These are phyloP conservation scores for Blastocystis sp. DNA, from an alignment of 352 stramenopile genomes.

Conservation along the genomic window DNA sequence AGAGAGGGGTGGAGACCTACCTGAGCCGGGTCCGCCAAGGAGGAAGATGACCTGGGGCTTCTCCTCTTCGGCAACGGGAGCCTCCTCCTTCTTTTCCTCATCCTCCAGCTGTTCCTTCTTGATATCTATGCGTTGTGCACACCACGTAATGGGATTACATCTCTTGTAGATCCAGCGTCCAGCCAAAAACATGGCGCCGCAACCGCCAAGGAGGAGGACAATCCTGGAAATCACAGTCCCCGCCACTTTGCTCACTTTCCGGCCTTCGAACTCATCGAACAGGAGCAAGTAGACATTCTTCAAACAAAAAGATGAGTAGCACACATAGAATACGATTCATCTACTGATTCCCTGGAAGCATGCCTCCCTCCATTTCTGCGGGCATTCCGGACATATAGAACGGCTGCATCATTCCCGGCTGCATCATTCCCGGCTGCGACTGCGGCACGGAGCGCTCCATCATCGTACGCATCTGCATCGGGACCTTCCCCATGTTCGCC, in stretches of 20 bases:
- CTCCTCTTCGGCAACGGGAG: neutral
- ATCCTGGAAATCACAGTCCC: neutral
- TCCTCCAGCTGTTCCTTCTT: constrained; percentile 79
- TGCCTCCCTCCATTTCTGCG: constrained; percentile 27
- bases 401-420: neutral
- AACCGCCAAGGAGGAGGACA: neutral
- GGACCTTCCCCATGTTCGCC: neutral
- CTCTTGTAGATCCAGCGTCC: constrained; percentile 28
- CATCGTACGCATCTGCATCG: too few species aligned
- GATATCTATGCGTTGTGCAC: constrained; percentile 1
- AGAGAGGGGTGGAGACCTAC: constrained; percentile 74
- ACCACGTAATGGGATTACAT: neutral
- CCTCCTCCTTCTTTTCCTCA: constrained; percentile 80
- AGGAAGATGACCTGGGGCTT: constrained; percentile 85
- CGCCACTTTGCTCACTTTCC: neutral
- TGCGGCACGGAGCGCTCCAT: too few species aligned
- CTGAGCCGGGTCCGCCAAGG: constrained; percentile 82
- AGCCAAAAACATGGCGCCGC: neutral
- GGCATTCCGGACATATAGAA: constrained; percentile 33
- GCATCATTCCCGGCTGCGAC: neutral
- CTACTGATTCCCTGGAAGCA: constrained; percentile 33
- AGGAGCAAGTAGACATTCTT: neutral
- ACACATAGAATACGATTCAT: neutral
- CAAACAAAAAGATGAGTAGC: constrained; percentile 19
- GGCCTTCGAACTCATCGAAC: neutral